Evolutionary conservation across 1,284 basidiomycete species (phyloP), one percentile per base, ranked within the genome.

Genomic region (Trametes pubescens): DNA sequence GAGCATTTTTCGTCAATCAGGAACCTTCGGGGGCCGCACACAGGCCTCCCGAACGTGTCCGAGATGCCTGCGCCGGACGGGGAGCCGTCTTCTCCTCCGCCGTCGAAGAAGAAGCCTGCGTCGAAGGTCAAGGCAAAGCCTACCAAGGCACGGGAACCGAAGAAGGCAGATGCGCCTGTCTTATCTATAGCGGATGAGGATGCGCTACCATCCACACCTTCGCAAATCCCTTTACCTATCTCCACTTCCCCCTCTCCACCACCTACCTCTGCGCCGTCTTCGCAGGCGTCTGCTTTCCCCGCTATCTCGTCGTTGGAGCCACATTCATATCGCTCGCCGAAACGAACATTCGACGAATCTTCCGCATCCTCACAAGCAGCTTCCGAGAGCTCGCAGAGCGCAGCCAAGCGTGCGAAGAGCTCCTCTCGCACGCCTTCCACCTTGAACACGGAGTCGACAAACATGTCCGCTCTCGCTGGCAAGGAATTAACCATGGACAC

Each of bases 1-100:
- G 93, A 96, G 73, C 95, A 96, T 75, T 96, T 96, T 74, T 95
- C 93, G n/a, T 94, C 92, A 22, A 91, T 96, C 57, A 90, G 94
- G 44, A 95, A 93, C 75, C 78, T 95, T 37, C 83, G 83, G n/a
- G 94, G 94, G 2, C 95, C 95, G 0, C 94, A 96, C 72, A 80
- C 85, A 0, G 95, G 94, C 7, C 79, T 90, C 5, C 94, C 95
- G 4, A 79, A 81, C 59, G 87, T 95, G 13, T 76, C 80, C 51
- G 92, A 94, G 75, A 77, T 81, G 1, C 76, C 81, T 14, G 78
- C 66, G 1, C 69, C 71, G 3, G 73, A 73, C 4, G 61, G 44
- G 6, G 61, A 62, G 24, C 58, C 62, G 18, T 69, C 72, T 26
- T 52, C 72, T 14, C 65, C 72, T n/a, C 58, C 66, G 2, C 40